Base-by-base conservation (phyloP, 177 flowering plant genomes). In the Vitis hybrid region DNA sequence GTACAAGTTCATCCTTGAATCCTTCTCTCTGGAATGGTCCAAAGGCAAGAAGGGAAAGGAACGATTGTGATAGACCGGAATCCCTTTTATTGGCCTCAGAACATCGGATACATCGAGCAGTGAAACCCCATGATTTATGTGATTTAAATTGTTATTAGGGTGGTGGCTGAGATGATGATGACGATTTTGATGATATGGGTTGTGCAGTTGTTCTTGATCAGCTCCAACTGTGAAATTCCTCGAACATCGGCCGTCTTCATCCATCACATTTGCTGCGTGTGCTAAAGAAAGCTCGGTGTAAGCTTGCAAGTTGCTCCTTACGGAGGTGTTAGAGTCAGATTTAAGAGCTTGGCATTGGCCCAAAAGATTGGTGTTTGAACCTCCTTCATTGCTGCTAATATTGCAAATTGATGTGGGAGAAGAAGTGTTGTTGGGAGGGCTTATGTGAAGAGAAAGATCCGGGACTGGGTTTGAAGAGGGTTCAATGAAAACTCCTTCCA, bases 391-490 rank as follows among this genome's bases (percentile, higher is more conserved):
- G 8, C 26, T 18, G 56, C 6, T 68, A 53, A 6, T 15, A 39
- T 3, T 61, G 57, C 49, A 55, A 51, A 58, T n/a, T 26, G 90
- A 69, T 0, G 81, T 49, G 29, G 29, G 5, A 49, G 82, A 73
- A 5, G 75, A 50, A 45, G 63, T 60, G 73, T 66, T 80, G 72
- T 79, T 82, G 7, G 97, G 97, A 18, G 82, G 95, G 60, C 97
- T 89, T 51, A 92, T 90, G 74, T 92, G 81, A 18, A 92, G 83
- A 51, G 97, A 89, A 33, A 92, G 92, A 84, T 92, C 97, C 49
- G 96, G 96, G 48, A 73, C 58, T 45, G 80, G 74, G 70, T 70
- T 74, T 13, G 86, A 67, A 49, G 87, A 70, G 5, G 81, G 70
- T 70, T 84, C 87, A 56, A 87, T 64, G 70, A 86, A 85, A 74